These are phyloP conservation scores for Diaporthe sp. DNA, from an alignment of 2,329 filamentous ascomycete species.

Conservation along the genomic window DNA sequence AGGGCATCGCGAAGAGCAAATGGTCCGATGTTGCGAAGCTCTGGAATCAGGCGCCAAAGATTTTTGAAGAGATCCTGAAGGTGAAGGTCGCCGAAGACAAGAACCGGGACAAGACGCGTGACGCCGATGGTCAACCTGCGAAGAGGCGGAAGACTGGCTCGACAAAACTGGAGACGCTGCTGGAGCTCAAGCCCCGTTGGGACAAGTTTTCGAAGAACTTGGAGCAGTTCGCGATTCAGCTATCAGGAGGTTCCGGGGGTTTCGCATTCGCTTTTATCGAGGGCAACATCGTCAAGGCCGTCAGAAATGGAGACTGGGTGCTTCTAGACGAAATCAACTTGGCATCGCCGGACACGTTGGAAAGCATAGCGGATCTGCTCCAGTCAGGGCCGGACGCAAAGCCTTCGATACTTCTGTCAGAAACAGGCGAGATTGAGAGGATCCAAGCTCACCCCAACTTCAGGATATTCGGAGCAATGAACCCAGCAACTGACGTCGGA, in stretches of 20 bases:
- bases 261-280: conserved; percentile 98
- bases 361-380: conserved; percentile 91
- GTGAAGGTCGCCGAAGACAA: conserved; percentile 65
- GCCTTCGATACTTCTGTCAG: conserved; percentile 89
- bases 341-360: conserved; percentile 92
- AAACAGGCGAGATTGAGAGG: conserved; percentile 93
- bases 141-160: conserved; percentile 77
- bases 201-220: conserved; percentile 81
- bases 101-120: conserved; percentile 55
- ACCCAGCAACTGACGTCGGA: conserved; percentile 96
- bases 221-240: conserved; percentile 83
- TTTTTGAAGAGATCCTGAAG: conserved; percentile 81
- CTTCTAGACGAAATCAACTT: conserved; percentile 97
- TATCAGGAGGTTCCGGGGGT: conserved; percentile 77
- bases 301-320: conserved; percentile 96
- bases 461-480: conserved; percentile 98
- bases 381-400: conserved; percentile 77
- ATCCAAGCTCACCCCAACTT: conserved; percentile 93
- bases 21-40: conserved; percentile 90
- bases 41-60: conserved; percentile 90
- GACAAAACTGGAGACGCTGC: conserved; percentile 74
- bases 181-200: conserved; percentile 78
- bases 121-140: conserved; percentile 67
- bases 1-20: conserved; percentile 83
- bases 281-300: conserved; percentile 95